Conservation (phyloP, 441 rosid genomes). For the Omphalea diandra region DNA sequence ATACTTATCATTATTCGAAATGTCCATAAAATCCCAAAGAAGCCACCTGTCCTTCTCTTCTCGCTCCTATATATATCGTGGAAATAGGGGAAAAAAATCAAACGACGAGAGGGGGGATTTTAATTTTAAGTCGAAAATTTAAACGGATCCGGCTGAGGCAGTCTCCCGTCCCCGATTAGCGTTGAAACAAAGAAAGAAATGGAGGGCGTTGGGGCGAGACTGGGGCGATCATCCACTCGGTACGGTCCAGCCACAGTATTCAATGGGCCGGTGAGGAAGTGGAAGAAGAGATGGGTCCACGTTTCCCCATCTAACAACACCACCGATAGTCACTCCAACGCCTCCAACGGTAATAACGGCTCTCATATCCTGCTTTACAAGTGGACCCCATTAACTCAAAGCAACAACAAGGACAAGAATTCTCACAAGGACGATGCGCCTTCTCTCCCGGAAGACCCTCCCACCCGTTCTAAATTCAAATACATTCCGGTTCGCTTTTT, state of each 20-base stretch:
- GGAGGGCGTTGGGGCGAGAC: constrained; percentile 98
- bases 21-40: too few relatives aligned
- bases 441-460: constrained; percentile 53
- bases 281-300: constrained; percentile 98
- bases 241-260: constrained; percentile 94
- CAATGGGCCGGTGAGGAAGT: constrained; percentile 90
- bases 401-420: constrained; percentile 26
- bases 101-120: background rate
- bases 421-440: constrained; percentile 36
- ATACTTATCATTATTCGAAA: too few relatives aligned
- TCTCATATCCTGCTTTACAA: constrained; percentile 73
- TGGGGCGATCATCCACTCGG: constrained; percentile 93
- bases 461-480: constrained; percentile 73
- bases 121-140: background rate
- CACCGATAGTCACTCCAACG: constrained; percentile 29
- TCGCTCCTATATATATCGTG: background rate
- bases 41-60: background rate
- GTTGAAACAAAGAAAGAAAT: constrained; percentile 29
- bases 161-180: constrained; percentile 5
- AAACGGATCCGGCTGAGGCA: background rate
- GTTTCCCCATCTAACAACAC: constrained; percentile 44
- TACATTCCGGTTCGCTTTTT: constrained; percentile 52
- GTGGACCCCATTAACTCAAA: constrained; percentile 76
- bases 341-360: constrained; percentile 49
- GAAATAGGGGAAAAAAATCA: background rate